Base-by-base conservation (phyloP, 2,329 filamentous ascomycete genomes). In the Gaeumannomyces sp. region DNA sequence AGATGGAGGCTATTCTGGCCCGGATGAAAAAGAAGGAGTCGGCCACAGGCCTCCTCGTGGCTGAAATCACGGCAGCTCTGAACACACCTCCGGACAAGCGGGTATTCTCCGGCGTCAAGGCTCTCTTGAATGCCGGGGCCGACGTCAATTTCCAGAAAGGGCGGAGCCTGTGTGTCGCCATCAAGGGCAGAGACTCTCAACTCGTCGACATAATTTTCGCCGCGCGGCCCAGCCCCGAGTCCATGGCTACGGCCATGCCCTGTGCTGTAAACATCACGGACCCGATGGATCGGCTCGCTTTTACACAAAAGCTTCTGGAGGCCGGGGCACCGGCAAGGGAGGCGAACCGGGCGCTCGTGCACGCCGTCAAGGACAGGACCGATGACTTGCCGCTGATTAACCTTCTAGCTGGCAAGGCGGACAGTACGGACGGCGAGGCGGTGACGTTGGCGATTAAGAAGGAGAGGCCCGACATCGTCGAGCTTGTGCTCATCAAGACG, bases 131-230 rank as follows among this genome's bases (percentile, higher is more conserved):
- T 1, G 76, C 79, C 1, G 83, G 83, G 0, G 85, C 84, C 2
- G 80, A 86, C 60, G 75, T 85, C n/a, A 85, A 87, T 67, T 76
- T 78, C 1, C 77, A 80, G 65, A 80, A 84, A 31, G 83, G 79
- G 0, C 78, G 80, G 1, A 79, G 84, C 0, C 72, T 88, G 0
- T 81, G 81, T 63, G 75, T 76, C 64, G 83, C 83, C 5, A 78
- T 87, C 2, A 77, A 77, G 25, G 78, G 77, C 1, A 78, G 79
- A 19, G 76, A 81, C 59, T 72, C 75, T 0, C 75, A 76, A 5
- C 72, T 86, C 10, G 77, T 80, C 13, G 82, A 85, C 58, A 71
- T 84, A 28, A 70, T 88, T 3, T 77, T 87, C 60, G 71, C 73
- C 45, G 74, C 68, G 62, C 71, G 66, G 33, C 81, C 80, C 2